Evolutionary conservation across 2,329 filamentous ascomycete genomes (phyloP).

Genomic region (Xylariaceae sp.): DNA sequence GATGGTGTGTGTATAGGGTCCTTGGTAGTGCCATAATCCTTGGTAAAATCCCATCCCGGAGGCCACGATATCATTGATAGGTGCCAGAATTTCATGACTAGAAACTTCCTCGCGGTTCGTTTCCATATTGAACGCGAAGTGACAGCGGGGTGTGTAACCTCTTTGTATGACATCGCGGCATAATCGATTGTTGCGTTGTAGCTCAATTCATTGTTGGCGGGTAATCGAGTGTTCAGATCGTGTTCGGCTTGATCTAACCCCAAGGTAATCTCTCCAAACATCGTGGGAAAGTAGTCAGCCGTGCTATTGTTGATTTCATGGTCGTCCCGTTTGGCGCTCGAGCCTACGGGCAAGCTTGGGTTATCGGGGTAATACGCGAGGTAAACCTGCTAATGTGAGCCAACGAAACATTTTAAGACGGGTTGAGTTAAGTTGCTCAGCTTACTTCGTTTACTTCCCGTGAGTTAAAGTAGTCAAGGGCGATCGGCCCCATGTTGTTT

Average conservation of each 20-base stretch:
- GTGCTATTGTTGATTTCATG: no score
- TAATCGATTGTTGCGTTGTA: no score
- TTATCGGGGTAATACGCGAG: constrained; percentile 1
- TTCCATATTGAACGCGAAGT: no score
- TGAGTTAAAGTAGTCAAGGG: background rate
- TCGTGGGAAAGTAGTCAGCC: no score
- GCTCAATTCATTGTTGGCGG: no score
- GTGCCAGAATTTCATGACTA: background rate
- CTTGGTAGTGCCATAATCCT: background rate
- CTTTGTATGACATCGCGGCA: no score
- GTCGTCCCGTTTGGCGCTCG: background rate
- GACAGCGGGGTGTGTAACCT: no score
- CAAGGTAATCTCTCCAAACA: background rate
- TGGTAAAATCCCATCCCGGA: background rate
- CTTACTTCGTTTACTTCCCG: background rate
- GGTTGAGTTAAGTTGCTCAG: background rate
- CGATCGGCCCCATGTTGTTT: constrained; percentile 1
- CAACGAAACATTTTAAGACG: background rate
- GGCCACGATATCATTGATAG: background rate
- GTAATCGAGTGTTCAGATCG: no score
- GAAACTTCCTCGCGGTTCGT: no score
- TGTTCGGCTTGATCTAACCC: background rate
- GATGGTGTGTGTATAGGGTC: background rate
- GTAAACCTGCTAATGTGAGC: background rate
- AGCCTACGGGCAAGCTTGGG: background rate